Evolutionary conservation across 805 yeast species (phyloP).

Genomic region (Lachancea dasiensis): DNA sequence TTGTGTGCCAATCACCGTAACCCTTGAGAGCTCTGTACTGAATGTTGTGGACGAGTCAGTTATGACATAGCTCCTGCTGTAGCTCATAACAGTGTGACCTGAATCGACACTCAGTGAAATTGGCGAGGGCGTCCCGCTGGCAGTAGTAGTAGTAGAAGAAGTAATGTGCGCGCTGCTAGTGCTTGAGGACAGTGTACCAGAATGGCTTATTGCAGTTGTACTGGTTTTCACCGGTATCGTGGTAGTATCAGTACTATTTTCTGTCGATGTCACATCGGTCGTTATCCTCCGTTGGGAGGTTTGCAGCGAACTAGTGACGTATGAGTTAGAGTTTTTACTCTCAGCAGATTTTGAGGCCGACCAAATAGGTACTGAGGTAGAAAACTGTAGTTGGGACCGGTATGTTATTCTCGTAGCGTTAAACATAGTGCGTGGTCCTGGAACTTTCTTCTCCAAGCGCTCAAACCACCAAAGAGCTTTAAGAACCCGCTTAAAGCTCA

Average conservation of each 20-base stretch:
- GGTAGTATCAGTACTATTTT: not conserved
- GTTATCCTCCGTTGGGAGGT: too few relatives aligned
- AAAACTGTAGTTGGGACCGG: not conserved
- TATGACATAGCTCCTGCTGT: conserved; percentile 19
- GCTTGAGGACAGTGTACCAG: not conserved
- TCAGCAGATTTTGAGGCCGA: not conserved
- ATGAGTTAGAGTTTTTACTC: too few relatives aligned
- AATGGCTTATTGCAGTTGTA: not conserved
- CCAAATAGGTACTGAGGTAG: not conserved
- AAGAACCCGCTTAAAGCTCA: too few relatives aligned
- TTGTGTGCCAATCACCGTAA: conserved; percentile 15
- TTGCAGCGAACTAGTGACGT: too few relatives aligned
- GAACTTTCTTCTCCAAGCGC: not conserved
- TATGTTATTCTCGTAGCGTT: conserved; percentile 6
- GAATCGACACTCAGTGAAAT: conserved; percentile 5
- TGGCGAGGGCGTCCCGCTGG: too few relatives aligned
- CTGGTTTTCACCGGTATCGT: not conserved
- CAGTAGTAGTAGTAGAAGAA: not conserved
- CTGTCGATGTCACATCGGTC: conserved; percentile 1
- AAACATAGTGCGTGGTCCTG: conserved; percentile 3
- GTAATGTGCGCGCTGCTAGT: not conserved
- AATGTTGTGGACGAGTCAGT: conserved; percentile 19
- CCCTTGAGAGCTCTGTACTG: conserved; percentile 15
- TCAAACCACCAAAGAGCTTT: too few relatives aligned
- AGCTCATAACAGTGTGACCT: conserved; percentile 8